Percentiles rank a stretch among this genome's conserved stretches.
Conservation (phyloP, 1,284 basidiomycete genomes). For the Rhodotorula sp. region DNA sequence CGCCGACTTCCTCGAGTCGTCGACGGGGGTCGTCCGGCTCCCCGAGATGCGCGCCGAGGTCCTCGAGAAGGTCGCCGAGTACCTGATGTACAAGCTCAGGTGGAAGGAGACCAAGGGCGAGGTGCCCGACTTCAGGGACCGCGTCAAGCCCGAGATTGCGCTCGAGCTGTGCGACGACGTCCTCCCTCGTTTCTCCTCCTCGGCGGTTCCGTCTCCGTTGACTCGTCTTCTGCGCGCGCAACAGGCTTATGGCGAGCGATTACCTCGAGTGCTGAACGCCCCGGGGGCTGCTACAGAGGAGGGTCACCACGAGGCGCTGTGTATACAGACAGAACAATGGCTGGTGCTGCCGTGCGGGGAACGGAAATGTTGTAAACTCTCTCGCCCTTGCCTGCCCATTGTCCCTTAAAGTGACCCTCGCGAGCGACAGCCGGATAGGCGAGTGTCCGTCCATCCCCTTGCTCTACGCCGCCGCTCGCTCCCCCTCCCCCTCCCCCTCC, state of each 20-base stretch:
- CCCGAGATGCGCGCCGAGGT: constrained; percentile 60
- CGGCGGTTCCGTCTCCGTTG: neutral
- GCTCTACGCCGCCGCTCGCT: neutral
- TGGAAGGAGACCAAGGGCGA: constrained; percentile 67
- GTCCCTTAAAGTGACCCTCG: too few species aligned
- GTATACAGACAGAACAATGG: too few species aligned
- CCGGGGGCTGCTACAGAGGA: neutral
- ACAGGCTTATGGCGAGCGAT: constrained; percentile 41
- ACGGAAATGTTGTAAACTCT: too few species aligned
- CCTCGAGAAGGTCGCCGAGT: constrained; percentile 78
- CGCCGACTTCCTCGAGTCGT: constrained; percentile 34
- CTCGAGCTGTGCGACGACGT: constrained; percentile 81
- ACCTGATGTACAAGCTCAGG: constrained; percentile 72
- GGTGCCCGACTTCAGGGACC: constrained; percentile 73
- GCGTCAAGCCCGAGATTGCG: constrained; percentile 75
- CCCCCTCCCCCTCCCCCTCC: neutral
- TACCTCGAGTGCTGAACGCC: constrained; percentile 29
- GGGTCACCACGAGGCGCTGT: neutral
- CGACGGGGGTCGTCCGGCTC: constrained; percentile 22
- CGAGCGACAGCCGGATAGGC: neutral
- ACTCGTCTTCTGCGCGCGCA: too few species aligned
- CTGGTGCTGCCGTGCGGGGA: too few species aligned
- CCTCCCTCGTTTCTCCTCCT: constrained; percentile 39
- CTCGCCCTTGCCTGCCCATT: too few species aligned
- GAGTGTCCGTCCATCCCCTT: too few species aligned